Evolutionary conservation across 2,329 filamentous ascomycete species (phyloP).

Genomic region (Cladobotryum protrusum): DNA sequence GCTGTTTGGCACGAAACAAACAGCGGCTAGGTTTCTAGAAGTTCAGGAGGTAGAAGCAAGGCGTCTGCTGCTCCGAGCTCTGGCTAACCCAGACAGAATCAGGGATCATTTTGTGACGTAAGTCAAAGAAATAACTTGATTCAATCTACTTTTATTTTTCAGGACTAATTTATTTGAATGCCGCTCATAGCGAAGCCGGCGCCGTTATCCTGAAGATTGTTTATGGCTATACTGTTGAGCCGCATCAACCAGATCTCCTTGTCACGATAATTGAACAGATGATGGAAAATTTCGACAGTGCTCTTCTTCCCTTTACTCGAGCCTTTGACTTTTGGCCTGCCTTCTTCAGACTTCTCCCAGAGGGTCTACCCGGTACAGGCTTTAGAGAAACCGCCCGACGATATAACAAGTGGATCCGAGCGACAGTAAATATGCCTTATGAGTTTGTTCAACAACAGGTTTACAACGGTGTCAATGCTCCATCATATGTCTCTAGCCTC

Average conservation of each 20-base stretch:
- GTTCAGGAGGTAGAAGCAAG: background rate
- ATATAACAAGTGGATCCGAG: background rate
- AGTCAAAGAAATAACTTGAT: background rate
- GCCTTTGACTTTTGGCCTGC: background rate
- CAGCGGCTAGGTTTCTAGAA: constrained; percentile 14
- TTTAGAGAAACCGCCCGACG: background rate
- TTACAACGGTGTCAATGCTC: background rate
- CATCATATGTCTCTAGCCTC: background rate
- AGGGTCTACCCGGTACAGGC: background rate
- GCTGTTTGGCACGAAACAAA: background rate
- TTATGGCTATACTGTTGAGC: background rate
- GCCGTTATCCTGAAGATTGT: background rate
- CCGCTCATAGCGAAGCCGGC: background rate
- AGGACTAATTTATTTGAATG: background rate
- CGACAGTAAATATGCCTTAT: background rate
- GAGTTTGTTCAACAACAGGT: background rate
- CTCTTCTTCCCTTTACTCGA: background rate
- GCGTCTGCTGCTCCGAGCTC: background rate
- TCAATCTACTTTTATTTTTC: background rate
- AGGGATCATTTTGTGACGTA: background rate
- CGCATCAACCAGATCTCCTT: background rate
- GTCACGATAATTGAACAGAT: background rate
- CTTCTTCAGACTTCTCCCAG: background rate
- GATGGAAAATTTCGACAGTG: background rate
- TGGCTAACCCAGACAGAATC: background rate